Conservation (phyloP, 2,329 filamentous ascomycete genomes). For the Paramyrothecium roridum region DNA sequence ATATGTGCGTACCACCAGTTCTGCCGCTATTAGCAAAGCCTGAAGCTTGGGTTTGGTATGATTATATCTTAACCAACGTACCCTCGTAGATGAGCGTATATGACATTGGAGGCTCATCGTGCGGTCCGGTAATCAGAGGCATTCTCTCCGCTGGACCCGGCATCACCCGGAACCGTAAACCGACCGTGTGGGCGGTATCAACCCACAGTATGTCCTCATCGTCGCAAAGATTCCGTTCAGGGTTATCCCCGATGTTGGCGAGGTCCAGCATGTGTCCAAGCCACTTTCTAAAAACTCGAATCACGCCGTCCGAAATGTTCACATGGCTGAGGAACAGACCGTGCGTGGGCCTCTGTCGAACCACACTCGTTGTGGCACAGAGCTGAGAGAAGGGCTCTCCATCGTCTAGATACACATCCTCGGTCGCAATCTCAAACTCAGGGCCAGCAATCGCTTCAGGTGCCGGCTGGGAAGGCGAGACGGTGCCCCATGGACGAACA, state of each 20-base stretch:
- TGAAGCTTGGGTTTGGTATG: background rate
- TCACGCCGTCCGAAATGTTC: slow-evolving; percentile 63
- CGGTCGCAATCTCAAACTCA: slow-evolving; percentile 41
- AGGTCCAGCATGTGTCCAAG: slow-evolving; percentile 41
- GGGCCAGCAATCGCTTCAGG: slow-evolving; percentile 21
- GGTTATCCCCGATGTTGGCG: slow-evolving; percentile 1
- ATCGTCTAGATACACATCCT: slow-evolving; percentile 63
- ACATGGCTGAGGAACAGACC: slow-evolving; percentile 63
- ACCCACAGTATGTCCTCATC: slow-evolving; percentile 61
- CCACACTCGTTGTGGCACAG: slow-evolving; percentile 64
- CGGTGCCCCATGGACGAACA: background rate
- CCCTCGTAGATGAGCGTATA: slow-evolving; percentile 73
- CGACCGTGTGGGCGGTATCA: slow-evolving; percentile 59
- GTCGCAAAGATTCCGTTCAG: background rate
- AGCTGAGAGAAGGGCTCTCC: slow-evolving; percentile 74
- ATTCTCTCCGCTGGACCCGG: slow-evolving; percentile 29
- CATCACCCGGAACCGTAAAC: slow-evolving; percentile 63
- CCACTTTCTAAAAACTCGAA: slow-evolving; percentile 73
- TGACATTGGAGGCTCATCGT: slow-evolving; percentile 64
- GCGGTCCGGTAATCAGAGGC: slow-evolving; percentile 52
- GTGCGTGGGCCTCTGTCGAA: slow-evolving; percentile 59
- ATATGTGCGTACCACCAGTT: slow-evolving; percentile 63
- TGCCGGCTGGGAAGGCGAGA: slow-evolving; percentile 14
- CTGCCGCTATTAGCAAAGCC: slow-evolving; percentile 34
- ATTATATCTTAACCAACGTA: slow-evolving; percentile 30